Evolutionary conservation across 2,329 filamentous ascomycete species (phyloP), one percentile per base, ranked within the genome.

Genomic region (Aureobasidium namibiae): DNA sequence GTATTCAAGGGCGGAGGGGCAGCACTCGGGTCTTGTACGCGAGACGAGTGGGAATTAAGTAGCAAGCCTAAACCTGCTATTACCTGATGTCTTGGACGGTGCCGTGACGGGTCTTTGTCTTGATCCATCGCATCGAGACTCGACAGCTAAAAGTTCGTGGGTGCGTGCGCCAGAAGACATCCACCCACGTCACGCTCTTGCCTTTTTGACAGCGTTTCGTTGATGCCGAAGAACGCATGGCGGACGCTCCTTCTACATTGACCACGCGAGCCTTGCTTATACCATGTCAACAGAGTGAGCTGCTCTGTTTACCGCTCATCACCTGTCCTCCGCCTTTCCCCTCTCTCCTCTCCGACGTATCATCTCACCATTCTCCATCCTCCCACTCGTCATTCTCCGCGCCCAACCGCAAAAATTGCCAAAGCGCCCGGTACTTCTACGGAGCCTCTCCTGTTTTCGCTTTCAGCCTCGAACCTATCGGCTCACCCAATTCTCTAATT

Each of bases 371-470:
- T 56, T 56, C 52, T 56, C 52, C 52, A 56, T 45, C 7, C 38
- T 44, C 39, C 52, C 39, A 31, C 50, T 54, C 50, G 38, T 54
- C 50, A 52, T 52, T 41, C 52, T 56, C 52, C 52, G 52, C 52
- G 52, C 54, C 42, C 33, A 46, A 57, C 33, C 23, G 24, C 33
- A 11, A 14, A 39, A 48, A 46, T 29, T 11, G 48, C 36, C 54
- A 57, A 48, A 33, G 54, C 54, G 54, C 42, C 50, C 54, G 54
- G 54, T 46, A 46, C 42, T 57, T 57, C 54, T 57, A n/a, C 54
- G 54, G 54, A 56, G 39, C 52, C 41, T 34, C 52, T 56, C 52
- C 45, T 34, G 18, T 34, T 56, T 36, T 56, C 14, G 39, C 26
- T 41, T 16, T 24, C 39, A 29, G 33, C 11, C 38, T 24, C 31